Evolutionary conservation across 306 rosid genomes (phyloP).

Genomic region (Cajanus cajan): DNA sequence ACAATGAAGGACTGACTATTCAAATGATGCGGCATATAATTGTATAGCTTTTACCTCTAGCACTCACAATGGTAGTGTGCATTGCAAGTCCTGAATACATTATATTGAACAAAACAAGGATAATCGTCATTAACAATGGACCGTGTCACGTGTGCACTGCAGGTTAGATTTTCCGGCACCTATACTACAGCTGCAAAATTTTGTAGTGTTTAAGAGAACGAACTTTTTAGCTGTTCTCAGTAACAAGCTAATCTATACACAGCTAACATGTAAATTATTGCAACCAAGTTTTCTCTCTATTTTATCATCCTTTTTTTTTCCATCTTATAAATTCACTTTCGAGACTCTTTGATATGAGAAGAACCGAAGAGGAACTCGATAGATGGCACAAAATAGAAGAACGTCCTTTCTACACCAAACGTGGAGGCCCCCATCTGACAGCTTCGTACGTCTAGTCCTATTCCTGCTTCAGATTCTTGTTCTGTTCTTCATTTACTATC

Average conservation of each 20-base stretch:
- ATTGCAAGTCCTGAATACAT: slow-evolving; percentile 6
- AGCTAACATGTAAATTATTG: slow-evolving; percentile 55
- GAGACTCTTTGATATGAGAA: not conserved
- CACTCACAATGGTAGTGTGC: slow-evolving; percentile 26
- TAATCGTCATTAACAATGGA: slow-evolving; percentile 26
- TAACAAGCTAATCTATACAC: slow-evolving; percentile 44
- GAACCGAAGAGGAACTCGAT: not conserved
- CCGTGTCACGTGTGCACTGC: slow-evolving; percentile 49
- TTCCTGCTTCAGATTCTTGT: not conserved
- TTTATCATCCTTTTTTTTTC: not conserved
- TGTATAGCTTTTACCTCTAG: slow-evolving; percentile 25
- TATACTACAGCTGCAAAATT: slow-evolving; percentile 50
- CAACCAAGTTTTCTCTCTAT: not conserved
- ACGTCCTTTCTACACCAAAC: not conserved
- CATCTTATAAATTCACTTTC: not conserved
- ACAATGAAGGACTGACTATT: not conserved
- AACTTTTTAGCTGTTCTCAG: slow-evolving; percentile 37
- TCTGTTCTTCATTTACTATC: not conserved
- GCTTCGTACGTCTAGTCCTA: not conserved
- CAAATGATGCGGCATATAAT: slow-evolving; percentile 22
- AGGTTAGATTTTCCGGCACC: slow-evolving; percentile 50
- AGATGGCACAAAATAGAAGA: not conserved
- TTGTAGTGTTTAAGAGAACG: slow-evolving; percentile 56
- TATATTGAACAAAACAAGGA: slow-evolving; percentile 19
- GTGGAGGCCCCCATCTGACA: not conserved